phyloP scores from a whole-genome alignment of 257 asterid species.

The Linderniella brevidens region DNA sequence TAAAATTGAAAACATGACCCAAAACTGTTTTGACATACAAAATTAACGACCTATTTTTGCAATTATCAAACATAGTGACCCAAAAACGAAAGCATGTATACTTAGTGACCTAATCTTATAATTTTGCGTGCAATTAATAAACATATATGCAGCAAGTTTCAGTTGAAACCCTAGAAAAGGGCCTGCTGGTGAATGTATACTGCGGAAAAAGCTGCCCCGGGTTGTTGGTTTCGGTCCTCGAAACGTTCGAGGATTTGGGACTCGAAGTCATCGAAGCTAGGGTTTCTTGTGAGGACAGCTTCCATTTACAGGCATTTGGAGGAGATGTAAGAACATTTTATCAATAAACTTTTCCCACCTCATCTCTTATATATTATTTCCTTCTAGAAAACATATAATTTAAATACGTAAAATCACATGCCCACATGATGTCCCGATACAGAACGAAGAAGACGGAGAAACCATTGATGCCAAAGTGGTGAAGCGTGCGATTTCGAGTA shows the following conservation, averaged over 20 bases:
- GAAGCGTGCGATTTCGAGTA: conserved; percentile 40
- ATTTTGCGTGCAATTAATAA: not conserved
- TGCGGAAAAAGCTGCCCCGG: conserved; percentile 55
- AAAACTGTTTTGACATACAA: too few relatives aligned
- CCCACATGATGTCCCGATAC: not conserved
- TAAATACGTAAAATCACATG: too few relatives aligned
- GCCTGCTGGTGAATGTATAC: conserved; percentile 52
- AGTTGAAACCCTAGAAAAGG: conserved; percentile 75
- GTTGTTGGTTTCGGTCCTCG: conserved; percentile 43
- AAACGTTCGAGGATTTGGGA: conserved; percentile 68
- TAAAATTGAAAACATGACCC: too few relatives aligned
- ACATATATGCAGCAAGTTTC: conserved; percentile 46
- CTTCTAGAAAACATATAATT: too few relatives aligned
- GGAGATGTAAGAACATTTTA: conserved; percentile 36
- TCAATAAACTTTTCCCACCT: not conserved
- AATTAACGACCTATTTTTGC: too few relatives aligned
- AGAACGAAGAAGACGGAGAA: conserved; percentile 61
- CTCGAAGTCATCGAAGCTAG: conserved; percentile 74
- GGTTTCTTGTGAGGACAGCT: conserved; percentile 65
- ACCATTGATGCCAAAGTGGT: conserved; percentile 36
- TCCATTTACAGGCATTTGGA: conserved; percentile 65
- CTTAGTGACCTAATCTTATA: too few relatives aligned
- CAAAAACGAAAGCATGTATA: too few relatives aligned
- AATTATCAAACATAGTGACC: too few relatives aligned
- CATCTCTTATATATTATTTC: not conserved